Evolutionary conservation across 2,329 filamentous ascomycete species (phyloP).

Genomic region (Lachnellula willkommii): DNA sequence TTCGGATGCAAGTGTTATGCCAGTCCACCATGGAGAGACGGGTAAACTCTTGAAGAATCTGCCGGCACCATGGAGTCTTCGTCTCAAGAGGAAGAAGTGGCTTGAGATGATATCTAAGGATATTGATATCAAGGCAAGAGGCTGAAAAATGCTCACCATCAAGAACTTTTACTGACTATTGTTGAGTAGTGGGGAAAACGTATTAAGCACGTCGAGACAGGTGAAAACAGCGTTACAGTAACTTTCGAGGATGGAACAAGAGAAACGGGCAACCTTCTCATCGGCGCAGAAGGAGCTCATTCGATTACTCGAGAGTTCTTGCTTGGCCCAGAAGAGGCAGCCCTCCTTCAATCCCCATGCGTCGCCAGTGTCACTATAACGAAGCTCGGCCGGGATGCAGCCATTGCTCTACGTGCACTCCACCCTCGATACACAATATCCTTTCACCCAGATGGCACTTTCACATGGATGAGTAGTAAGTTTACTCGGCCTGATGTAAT

Average conservation of each 20-base stretch:
- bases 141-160: background rate
- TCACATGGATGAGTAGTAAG: conserved; percentile 23
- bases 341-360: conserved; percentile 32
- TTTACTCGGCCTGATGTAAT: background rate
- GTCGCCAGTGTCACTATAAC: conserved; percentile 37
- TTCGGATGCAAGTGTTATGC: conserved; percentile 20
- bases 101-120: conserved; percentile 25
- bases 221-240: conserved; percentile 10
- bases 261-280: conserved; percentile 59
- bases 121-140: conserved; percentile 27
- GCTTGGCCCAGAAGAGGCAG: conserved; percentile 47
- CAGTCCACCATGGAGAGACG: conserved; percentile 25
- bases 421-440: conserved; percentile 43
- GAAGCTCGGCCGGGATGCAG: conserved; percentile 42
- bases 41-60: conserved; percentile 25
- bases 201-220: conserved; percentile 15
- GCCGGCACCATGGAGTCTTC: conserved; percentile 26
- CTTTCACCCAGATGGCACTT: conserved; percentile 39
- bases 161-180: background rate
- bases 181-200: conserved; percentile 22
- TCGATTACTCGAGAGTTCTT: conserved; percentile 83
- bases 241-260: conserved; percentile 35
- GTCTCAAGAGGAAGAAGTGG: conserved; percentile 28
- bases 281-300: conserved; percentile 90
- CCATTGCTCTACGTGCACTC: conserved; percentile 48